Percentiles rank a stretch among this genome's conserved stretches.
phyloP scores from a whole-genome alignment of 306 rosid species.

The Corylus americana region DNA sequence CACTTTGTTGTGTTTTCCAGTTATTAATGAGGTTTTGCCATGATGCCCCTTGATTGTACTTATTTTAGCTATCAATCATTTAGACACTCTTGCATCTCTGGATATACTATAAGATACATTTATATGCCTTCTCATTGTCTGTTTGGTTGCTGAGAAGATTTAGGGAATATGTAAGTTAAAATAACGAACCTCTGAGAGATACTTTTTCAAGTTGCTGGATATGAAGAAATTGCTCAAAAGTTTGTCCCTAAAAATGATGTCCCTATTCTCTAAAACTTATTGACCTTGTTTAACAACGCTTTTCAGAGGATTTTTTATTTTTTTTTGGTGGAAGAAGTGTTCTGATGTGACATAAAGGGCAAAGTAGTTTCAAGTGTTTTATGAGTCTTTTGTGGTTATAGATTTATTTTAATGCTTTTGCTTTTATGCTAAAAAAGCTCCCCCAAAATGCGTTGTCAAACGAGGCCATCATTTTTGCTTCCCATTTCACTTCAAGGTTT shows the following conservation, averaged over 20 bases:
- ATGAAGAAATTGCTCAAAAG: not conserved
- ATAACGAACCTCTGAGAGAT: not conserved
- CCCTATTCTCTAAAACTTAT: not conserved
- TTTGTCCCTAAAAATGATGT: not conserved
- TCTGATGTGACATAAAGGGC: too few relatives aligned
- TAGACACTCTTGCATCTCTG: not conserved
- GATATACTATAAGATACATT: not conserved
- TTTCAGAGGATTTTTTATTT: too few relatives aligned
- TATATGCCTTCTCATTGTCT: not conserved
- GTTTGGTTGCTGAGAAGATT: not conserved
- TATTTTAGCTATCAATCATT: not conserved
- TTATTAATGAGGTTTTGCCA: not conserved
- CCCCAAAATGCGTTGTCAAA: too few relatives aligned
- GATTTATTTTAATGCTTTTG: too few relatives aligned
- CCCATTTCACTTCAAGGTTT: not conserved
- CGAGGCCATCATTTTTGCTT: not conserved
- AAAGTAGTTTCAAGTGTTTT: too few relatives aligned
- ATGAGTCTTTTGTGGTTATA: too few relatives aligned
- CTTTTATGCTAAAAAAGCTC: too few relatives aligned
- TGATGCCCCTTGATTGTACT: not conserved
- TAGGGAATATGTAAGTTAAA: not conserved
- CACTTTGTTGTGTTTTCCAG: not conserved
- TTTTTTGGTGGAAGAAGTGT: too few relatives aligned
- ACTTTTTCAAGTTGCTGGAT: not conserved
- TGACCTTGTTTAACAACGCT: too few relatives aligned